phyloP scores from a whole-genome alignment of 2,329 filamentous ascomycete species.

The Gremmenia infestans region DNA sequence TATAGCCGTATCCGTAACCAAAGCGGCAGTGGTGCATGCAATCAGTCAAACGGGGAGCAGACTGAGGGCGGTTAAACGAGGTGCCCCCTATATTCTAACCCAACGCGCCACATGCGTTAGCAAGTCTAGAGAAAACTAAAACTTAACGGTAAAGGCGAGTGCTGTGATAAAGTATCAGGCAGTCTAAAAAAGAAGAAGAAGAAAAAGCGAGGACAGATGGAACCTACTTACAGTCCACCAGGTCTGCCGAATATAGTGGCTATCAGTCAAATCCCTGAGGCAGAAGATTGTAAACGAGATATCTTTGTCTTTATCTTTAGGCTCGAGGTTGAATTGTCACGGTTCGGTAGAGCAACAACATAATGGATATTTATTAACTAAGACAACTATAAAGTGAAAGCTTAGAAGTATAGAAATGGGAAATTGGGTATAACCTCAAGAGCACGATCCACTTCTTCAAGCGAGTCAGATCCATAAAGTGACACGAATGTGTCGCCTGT shows the following conservation, averaged over 20 bases:
- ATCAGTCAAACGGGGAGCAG: background rate
- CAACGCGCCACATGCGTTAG: background rate
- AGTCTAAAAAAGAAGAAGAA: no score
- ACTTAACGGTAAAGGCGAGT: no score
- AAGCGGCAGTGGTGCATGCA: background rate
- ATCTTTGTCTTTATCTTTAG: background rate
- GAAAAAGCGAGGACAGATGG: no score
- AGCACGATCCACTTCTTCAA: no score
- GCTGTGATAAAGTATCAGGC: background rate
- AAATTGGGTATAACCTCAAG: no score
- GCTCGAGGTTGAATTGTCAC: background rate
- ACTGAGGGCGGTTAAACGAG: background rate
- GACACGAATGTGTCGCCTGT: background rate
- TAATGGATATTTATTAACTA: no score
- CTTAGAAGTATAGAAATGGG: no score
- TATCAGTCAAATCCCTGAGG: conserved; percentile 3
- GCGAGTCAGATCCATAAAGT: no score
- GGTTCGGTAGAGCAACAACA: no score
- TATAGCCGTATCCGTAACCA: background rate
- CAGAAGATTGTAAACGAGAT: background rate
- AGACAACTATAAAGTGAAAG: no score
- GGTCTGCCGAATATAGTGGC: conserved; percentile 2
- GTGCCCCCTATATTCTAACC: background rate
- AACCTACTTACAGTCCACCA: background rate
- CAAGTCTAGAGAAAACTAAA: background rate